A percentile compares a stretch with the other conserved stretches of the same genome.
These are phyloP conservation scores for Penicillium sp. DNA, from an alignment of 2,329 filamentous ascomycete species.

Conservation along the genomic window DNA sequence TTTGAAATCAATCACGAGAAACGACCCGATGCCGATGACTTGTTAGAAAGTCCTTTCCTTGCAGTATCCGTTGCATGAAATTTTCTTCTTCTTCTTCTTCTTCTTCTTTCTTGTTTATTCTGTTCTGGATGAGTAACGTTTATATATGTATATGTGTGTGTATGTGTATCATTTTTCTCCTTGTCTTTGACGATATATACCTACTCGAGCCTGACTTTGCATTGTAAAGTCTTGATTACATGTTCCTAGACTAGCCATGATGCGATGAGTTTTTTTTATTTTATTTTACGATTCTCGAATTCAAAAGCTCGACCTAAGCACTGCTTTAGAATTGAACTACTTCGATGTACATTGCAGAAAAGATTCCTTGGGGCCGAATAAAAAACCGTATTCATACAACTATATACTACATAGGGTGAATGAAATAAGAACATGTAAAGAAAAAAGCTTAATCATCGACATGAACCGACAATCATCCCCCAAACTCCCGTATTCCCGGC, in stretches of 20 bases:
- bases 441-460: neutral
- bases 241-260: neutral
- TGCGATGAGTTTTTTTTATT: neutral
- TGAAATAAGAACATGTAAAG: neutral
- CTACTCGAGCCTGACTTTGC: neutral
- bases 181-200: neutral
- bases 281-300: too few relatives aligned
- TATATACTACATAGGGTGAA: conserved; percentile 9
- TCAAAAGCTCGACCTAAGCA: too few relatives aligned
- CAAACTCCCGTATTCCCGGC: neutral
- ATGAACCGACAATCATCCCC: neutral
- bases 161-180: neutral
- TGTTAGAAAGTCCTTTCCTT: conserved; percentile 79
- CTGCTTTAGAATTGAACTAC: too few relatives aligned
- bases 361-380: too few relatives aligned
- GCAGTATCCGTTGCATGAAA: conserved; percentile 53
- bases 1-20: conserved; percentile 96
- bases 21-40: conserved; percentile 84
- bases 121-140: neutral
- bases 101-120: neutral
- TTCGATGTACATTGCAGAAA: too few relatives aligned
- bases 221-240: neutral
- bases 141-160: neutral
- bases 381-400: conserved; percentile 8
- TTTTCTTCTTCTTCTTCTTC: neutral